These are phyloP conservation scores for Beauveria varroae DNA, from an alignment of 2,329 filamentous ascomycete species.

Conservation along the genomic window DNA sequence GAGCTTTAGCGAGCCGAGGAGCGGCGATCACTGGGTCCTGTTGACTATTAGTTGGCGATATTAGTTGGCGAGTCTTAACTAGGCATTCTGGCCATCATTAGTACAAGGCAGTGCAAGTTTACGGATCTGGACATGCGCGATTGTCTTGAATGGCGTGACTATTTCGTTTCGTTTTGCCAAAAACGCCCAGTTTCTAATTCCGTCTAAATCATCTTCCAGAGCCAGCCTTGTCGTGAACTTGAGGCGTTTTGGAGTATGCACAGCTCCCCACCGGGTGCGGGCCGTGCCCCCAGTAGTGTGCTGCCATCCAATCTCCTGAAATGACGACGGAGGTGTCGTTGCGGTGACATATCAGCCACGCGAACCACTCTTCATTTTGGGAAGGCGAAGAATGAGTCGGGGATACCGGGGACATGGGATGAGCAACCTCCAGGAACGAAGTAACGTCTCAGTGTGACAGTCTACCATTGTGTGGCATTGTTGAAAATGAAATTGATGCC, in stretches of 20 bases:
- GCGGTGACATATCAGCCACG: not conserved
- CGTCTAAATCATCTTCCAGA: not conserved
- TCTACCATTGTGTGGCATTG: too few relatives aligned
- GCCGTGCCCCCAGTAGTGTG: not conserved
- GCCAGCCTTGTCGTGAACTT: not conserved
- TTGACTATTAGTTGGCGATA: too few relatives aligned
- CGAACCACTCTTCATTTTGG: not conserved
- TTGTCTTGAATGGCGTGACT: not conserved
- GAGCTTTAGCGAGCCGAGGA: not conserved
- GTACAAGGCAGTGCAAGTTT: too few relatives aligned
- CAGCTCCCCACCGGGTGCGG: not conserved
- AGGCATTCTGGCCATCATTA: not conserved
- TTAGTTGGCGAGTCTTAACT: too few relatives aligned
- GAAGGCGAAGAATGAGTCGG: not conserved
- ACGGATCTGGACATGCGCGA: too few relatives aligned
- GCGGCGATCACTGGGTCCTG: not conserved
- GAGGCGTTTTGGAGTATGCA: not conserved
- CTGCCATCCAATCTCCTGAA: slow-evolving; percentile 1
- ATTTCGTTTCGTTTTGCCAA: not conserved
- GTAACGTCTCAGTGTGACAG: too few relatives aligned
- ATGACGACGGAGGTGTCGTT: not conserved
- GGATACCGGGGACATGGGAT: not conserved
- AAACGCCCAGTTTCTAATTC: not conserved
- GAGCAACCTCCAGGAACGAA: too few relatives aligned
- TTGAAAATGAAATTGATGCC: too few relatives aligned